Evolutionary conservation across 2,329 filamentous ascomycete species (phyloP).

Genomic region (Tolypocladium amazonense): DNA sequence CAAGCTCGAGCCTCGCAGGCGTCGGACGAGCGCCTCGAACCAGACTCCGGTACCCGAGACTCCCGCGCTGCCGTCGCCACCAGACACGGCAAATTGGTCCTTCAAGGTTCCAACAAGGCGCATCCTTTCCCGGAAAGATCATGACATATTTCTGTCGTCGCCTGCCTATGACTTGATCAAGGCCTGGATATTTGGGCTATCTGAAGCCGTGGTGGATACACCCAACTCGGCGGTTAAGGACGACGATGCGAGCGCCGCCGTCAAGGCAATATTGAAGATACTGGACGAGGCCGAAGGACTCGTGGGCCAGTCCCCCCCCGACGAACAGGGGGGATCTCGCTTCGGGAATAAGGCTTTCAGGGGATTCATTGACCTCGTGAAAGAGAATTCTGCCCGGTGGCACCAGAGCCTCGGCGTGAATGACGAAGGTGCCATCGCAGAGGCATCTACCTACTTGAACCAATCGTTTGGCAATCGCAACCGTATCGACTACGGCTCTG

Average conservation of each 20-base stretch:
- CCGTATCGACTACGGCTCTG: constrained; percentile 92
- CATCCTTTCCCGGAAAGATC: constrained; percentile 73
- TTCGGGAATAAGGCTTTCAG: constrained; percentile 94
- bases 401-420: constrained; percentile 49
- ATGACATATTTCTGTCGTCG: constrained; percentile 70
- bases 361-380: constrained; percentile 62
- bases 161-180: constrained; percentile 65
- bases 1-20: constrained; percentile 55
- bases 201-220: constrained; percentile 66
- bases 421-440: constrained; percentile 45
- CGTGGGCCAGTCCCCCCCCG: constrained; percentile 60
- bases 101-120: constrained; percentile 63
- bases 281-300: constrained; percentile 59
- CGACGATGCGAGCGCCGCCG: constrained; percentile 46
- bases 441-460: constrained; percentile 69
- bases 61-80: constrained; percentile 59
- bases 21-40: constrained; percentile 40
- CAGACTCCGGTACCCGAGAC: constrained; percentile 61
- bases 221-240: constrained; percentile 51
- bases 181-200: constrained; percentile 77
- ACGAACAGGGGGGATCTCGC: constrained; percentile 77
- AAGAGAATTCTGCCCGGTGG: constrained; percentile 47
- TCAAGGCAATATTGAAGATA: constrained; percentile 57
- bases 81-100: constrained; percentile 45
- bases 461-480: constrained; percentile 78